phyloP scores from a whole-genome alignment of 108 stramenopile species.

The Ochromonas danica region DNA sequence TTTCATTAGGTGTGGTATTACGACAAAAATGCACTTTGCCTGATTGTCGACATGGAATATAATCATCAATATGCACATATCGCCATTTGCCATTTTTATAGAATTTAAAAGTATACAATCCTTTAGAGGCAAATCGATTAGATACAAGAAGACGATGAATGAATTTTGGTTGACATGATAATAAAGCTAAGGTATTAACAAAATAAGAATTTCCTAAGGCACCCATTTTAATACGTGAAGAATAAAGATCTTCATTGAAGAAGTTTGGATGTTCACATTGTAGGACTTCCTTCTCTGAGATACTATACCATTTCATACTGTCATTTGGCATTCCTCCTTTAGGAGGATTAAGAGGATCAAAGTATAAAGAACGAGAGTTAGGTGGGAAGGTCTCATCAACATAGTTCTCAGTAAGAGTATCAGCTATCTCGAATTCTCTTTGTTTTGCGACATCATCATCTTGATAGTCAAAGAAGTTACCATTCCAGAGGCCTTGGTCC shows the following conservation, averaged over 20 bases:
- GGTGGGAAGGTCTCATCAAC: constrained; percentile 20
- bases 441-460: constrained; percentile 23
- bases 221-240: background rate
- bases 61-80: constrained; percentile 59
- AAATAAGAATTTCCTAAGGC: constrained; percentile 29
- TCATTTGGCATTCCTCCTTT: constrained; percentile 29
- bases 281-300: background rate
- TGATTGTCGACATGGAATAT: constrained; percentile 48
- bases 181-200: constrained; percentile 4
- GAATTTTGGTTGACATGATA: constrained; percentile 6
- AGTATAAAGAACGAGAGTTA: background rate
- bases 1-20: constrained; percentile 47
- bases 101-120: constrained; percentile 54
- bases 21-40: constrained; percentile 45
- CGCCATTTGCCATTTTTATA: constrained; percentile 56
- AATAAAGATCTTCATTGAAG: constrained; percentile 9
- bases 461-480: constrained; percentile 29
- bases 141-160: constrained; percentile 44
- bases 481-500: constrained; percentile 11
- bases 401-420: background rate
- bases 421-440: background rate
- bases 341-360: constrained; percentile 29
- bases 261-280: constrained; percentile 8
- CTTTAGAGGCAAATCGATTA: constrained; percentile 35
- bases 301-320: constrained; percentile 14